Evolutionary conservation across 2,329 filamentous ascomycete genomes (phyloP).

Genomic region (Aspergillus cejpii): DNA sequence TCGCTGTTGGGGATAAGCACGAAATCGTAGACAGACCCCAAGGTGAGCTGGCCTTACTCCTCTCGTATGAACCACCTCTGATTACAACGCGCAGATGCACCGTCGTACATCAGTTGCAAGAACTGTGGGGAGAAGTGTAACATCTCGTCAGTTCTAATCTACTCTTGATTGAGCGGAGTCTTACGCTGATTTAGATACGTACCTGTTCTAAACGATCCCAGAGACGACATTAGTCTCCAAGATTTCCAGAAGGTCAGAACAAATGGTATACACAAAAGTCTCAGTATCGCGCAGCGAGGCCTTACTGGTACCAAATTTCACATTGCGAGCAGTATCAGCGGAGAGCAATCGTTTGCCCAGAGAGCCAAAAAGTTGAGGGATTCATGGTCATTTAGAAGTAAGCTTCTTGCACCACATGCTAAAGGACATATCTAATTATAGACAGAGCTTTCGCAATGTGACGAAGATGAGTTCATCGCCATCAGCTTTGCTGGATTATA

Average conservation of each 20-base stretch:
- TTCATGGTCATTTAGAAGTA: conserved; percentile 26
- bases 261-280: conserved; percentile 11
- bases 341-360: conserved; percentile 18
- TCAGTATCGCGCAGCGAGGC: conserved; percentile 16
- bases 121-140: conserved; percentile 20
- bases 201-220: conserved; percentile 19
- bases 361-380: conserved; percentile 23
- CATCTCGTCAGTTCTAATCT: conserved; percentile 15
- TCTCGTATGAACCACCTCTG: conserved; percentile 1
- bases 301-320: conserved; percentile 14
- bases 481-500: conserved; percentile 27
- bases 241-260: conserved; percentile 14
- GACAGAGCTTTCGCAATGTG: conserved; percentile 22
- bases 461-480: conserved; percentile 28
- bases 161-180: background rate
- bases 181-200: conserved; percentile 14
- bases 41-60: conserved; percentile 10
- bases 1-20: conserved; percentile 18
- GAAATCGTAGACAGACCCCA: conserved; percentile 13
- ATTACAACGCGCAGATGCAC: conserved; percentile 7
- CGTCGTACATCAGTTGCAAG: conserved; percentile 15
- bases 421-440: conserved; percentile 1
- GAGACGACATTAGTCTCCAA: conserved; percentile 15
- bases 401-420: background rate
- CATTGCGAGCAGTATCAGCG: conserved; percentile 1